Base-by-base conservation (phyloP, 345 rosid genomes). In the Pistacia integerrima region DNA sequence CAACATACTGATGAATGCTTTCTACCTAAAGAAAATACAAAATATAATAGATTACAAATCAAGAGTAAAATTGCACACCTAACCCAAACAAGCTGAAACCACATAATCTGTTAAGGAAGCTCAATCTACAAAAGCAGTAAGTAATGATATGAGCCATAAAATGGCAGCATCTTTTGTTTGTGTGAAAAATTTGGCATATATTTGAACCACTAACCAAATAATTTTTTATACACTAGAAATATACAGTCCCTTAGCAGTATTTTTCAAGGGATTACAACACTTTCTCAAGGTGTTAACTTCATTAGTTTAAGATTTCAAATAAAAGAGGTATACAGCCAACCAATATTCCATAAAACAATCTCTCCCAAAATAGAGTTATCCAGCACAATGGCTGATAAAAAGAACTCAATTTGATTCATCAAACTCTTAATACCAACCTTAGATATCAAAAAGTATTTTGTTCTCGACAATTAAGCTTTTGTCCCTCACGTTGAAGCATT, bases 1-100 rank as follows among this genome's bases (percentile, higher is more conserved):
- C 97, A 57, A 96, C 91, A 78, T 90, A 88, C 28, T 96, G 98
- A 79, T 96, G 97, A 85, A 92, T 91, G 81, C 89, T 84, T 85
- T 96, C 99, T 69, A 84, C 98, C 99, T 96, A 76, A 64, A 58
- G 64, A 74, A 76, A 46, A 79, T 58, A 28, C 4, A 20, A 59
- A 25, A 35, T 70, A 20, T 51, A 9, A 72, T 20, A 63, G 61
- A 64, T 66, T 56, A 76, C 8, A 25, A 41, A 49, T 17, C n/a
- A 30, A 4, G 52, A 63, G 14, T 11, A 1, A 20, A n/a, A 61
- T 25, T 35, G 71, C 69, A 64, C 57, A n/a, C 33, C 5, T 49
- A 61, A 64, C 70, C 52, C 54, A 12, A 64, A 35, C 5, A 74
- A n/a, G 54, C 6, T 64, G 25, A 79, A 68, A 33, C 60, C 36